Evolutionary conservation across 352 stramenopile genomes (phyloP).

Genomic region (Phytophthora agathidicida): DNA sequence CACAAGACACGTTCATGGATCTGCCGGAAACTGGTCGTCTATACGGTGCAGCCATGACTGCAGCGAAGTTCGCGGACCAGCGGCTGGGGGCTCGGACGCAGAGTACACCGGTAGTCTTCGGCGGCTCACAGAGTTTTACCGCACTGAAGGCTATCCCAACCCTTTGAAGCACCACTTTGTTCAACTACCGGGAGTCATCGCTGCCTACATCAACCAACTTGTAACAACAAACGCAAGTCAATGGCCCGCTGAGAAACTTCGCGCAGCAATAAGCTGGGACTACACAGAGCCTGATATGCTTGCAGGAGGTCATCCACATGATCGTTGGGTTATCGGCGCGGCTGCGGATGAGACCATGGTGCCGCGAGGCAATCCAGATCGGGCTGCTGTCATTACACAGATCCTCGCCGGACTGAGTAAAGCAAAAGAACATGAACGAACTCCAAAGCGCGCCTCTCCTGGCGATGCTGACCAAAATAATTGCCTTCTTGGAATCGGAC

Average conservation of each 20-base stretch:
- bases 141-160: constrained; percentile 16
- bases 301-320: constrained; percentile 10
- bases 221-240: constrained; percentile 2
- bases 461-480: constrained; percentile 1
- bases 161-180: constrained; percentile 26
- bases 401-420: constrained; percentile 2
- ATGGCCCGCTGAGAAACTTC: constrained; percentile 9
- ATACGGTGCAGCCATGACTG: constrained; percentile 23
- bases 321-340: constrained; percentile 5
- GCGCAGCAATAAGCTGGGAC: background rate
- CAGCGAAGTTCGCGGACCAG: constrained; percentile 20
- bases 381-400: background rate
- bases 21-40: constrained; percentile 13
- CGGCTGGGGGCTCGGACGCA: constrained; percentile 20
- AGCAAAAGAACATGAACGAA: constrained; percentile 8
- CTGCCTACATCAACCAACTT: constrained; percentile 29
- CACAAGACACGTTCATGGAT: constrained; percentile 1
- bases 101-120: constrained; percentile 31
- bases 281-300: constrained; percentile 18
- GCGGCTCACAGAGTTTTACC: constrained; percentile 27
- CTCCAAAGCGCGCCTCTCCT: constrained; percentile 12
- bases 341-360: background rate
- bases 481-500: constrained; percentile 7
- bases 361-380: constrained; percentile 2
- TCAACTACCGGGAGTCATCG: constrained; percentile 23